Percentiles rank a stretch among this genome's conserved stretches.
Conservation (phyloP, 306 rosid species). For the Carpinus viminea region DNA sequence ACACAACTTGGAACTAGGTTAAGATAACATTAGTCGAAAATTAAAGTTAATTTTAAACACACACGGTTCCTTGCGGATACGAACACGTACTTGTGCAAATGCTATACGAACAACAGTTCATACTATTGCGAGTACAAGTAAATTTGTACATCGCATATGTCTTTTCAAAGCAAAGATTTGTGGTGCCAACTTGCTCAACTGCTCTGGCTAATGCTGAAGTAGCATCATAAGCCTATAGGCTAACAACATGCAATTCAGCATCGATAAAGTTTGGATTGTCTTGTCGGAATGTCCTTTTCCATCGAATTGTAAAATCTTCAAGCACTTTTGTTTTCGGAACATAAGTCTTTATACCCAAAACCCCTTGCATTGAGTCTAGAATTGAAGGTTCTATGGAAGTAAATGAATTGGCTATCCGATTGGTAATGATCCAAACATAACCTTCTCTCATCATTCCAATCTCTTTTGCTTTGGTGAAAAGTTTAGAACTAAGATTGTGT, state of each 20-base stretch:
- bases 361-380: slow-evolving; percentile 30
- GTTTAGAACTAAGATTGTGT: not conserved
- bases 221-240: slow-evolving; percentile 68
- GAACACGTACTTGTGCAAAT: too few species aligned
- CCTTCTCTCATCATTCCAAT: slow-evolving; percentile 48
- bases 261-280: slow-evolving; percentile 35
- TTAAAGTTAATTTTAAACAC: too few species aligned
- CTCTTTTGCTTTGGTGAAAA: slow-evolving; percentile 37
- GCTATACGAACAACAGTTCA: too few species aligned
- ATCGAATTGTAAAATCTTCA: slow-evolving; percentile 34
- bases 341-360: slow-evolving; percentile 45
- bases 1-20: too few species aligned
- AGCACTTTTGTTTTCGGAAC: slow-evolving; percentile 35
- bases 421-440: slow-evolving; percentile 46
- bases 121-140: too few species aligned
- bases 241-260: slow-evolving; percentile 31
- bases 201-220: slow-evolving; percentile 60
- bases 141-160: too few species aligned
- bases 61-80: too few species aligned
- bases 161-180: not conserved
- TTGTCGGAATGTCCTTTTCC: slow-evolving; percentile 39
- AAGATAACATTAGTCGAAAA: too few species aligned
- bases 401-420: slow-evolving; percentile 7
- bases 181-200: slow-evolving; percentile 31
- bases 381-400: not conserved